Conservation (phyloP, 148 eudicot genomes). For the Heliamphora exappendiculata region DNA sequence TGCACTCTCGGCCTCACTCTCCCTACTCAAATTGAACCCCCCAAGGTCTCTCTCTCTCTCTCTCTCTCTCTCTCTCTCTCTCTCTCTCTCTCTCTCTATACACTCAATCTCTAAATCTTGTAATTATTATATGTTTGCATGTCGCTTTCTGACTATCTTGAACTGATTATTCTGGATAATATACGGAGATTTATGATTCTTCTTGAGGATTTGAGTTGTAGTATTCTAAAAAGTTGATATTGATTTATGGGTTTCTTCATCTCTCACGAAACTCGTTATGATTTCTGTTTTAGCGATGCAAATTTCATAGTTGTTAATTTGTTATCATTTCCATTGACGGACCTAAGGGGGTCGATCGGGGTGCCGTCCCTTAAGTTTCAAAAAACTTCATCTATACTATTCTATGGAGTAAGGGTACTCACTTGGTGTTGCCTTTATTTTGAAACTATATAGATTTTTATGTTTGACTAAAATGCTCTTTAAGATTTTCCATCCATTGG, state of each 20-base stretch:
- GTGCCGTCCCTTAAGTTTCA: too few species aligned
- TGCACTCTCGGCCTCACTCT: conserved; percentile 78
- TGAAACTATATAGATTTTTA: too few species aligned
- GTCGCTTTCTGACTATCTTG: not conserved
- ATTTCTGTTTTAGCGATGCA: not conserved
- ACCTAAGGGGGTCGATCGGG: too few species aligned
- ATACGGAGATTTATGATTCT: not conserved
- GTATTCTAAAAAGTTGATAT: not conserved
- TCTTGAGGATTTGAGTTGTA: not conserved
- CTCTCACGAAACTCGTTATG: not conserved
- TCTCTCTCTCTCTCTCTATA: not conserved
- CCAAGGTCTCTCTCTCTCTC: conserved; percentile 39
- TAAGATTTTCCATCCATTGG: too few species aligned
- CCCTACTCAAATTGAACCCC: conserved; percentile 46
- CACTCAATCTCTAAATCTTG: not conserved
- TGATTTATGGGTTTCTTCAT: not conserved
- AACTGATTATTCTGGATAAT: not conserved
- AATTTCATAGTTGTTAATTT: not conserved
- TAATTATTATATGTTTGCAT: not conserved
- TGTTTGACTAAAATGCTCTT: too few species aligned
- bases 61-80: conserved; percentile 2
- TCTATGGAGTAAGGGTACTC: too few species aligned
- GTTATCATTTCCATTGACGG: too few species aligned
- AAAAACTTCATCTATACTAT: too few species aligned
- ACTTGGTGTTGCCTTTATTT: too few species aligned